phyloP scores from a whole-genome alignment of 1,284 basidiomycete genomes.

The Fomitopsis palustris region DNA sequence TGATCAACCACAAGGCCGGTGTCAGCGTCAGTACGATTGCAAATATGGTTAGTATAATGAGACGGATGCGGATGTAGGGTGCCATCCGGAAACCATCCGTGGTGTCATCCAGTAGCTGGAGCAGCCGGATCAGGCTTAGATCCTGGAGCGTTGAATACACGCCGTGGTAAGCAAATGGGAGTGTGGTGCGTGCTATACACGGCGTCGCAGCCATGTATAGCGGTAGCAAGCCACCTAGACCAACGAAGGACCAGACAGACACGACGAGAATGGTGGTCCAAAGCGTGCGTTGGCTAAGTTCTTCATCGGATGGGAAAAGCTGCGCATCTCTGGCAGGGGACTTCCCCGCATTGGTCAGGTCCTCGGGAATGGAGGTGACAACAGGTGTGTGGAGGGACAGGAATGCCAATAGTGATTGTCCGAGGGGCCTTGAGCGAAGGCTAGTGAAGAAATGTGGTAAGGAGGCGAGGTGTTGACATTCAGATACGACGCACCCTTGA shows the following conservation, averaged over 20 bases:
- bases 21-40: conserved; percentile 56
- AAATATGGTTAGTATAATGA: conserved; percentile 66
- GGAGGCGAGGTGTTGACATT: background rate
- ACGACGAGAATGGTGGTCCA: conserved; percentile 63
- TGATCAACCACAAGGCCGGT: conserved; percentile 63
- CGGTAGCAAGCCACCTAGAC: conserved; percentile 63
- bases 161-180: conserved; percentile 47
- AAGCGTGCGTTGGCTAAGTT: conserved; percentile 63
- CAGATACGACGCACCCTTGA: conserved; percentile 50
- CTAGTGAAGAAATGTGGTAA: conserved; percentile 32
- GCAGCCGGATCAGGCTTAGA: conserved; percentile 67
- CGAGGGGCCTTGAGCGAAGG: conserved; percentile 59
- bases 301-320: conserved; percentile 69
- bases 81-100: conserved; percentile 36
- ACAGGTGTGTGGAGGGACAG: conserved; percentile 67
- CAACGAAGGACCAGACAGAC: conserved; percentile 62
- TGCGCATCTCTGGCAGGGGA: conserved; percentile 46
- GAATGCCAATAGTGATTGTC: conserved; percentile 59
- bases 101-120: conserved; percentile 57
- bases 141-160: conserved; percentile 68
- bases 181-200: conserved; percentile 55
- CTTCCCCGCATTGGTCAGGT: conserved; percentile 50
- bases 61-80: conserved; percentile 48
- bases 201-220: conserved; percentile 67
- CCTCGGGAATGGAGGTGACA: conserved; percentile 53